A percentile compares a stretch with the other conserved stretches of the same genome.
These are phyloP conservation scores for Botryosphaeria agaves DNA, from an alignment of 2,329 filamentous ascomycete genomes.

Conservation along the genomic window DNA sequence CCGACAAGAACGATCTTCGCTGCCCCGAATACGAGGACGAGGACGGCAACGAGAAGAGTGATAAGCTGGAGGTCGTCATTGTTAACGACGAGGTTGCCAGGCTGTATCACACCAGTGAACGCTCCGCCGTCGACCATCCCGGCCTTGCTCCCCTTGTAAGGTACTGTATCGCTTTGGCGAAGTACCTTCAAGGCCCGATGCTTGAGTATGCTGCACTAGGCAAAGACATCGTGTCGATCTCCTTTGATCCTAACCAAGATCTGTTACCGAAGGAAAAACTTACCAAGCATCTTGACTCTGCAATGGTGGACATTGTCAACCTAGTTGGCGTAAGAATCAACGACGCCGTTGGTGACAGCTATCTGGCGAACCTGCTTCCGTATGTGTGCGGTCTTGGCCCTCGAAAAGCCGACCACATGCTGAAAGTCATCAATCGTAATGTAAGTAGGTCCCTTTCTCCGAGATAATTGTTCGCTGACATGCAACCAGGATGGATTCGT, in stretches of 20 bases:
- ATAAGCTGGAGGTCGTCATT: slow-evolving; percentile 72
- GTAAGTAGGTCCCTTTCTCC: slow-evolving; percentile 2
- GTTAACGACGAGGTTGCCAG: slow-evolving; percentile 97
- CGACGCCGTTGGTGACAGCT: slow-evolving; percentile 65
- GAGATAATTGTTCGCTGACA: background rate
- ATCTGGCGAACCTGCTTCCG: slow-evolving; percentile 73
- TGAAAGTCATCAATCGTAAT: slow-evolving; percentile 85
- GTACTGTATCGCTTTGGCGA: slow-evolving; percentile 78
- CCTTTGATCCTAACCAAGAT: slow-evolving; percentile 80
- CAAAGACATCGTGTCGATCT: slow-evolving; percentile 69
- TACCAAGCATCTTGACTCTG: slow-evolving; percentile 73
- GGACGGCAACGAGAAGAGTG: slow-evolving; percentile 53
- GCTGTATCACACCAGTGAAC: slow-evolving; percentile 78
- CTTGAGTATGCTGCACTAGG: slow-evolving; percentile 92
- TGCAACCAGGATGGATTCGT: slow-evolving; percentile 51
- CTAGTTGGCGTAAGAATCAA: slow-evolving; percentile 91
- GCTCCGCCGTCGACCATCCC: slow-evolving; percentile 66
- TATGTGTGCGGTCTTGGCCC: slow-evolving; percentile 86
- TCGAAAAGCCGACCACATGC: slow-evolving; percentile 67
- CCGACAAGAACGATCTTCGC: slow-evolving; percentile 60
- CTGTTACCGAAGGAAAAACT: slow-evolving; percentile 79
- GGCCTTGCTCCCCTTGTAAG: slow-evolving; percentile 60
- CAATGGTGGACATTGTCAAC: slow-evolving; percentile 97
- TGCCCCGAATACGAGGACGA: slow-evolving; percentile 58
- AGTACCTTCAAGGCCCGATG: slow-evolving; percentile 88